phyloP scores from a whole-genome alignment of 805 yeast species.

The Cyberlindnera lachancei region DNA sequence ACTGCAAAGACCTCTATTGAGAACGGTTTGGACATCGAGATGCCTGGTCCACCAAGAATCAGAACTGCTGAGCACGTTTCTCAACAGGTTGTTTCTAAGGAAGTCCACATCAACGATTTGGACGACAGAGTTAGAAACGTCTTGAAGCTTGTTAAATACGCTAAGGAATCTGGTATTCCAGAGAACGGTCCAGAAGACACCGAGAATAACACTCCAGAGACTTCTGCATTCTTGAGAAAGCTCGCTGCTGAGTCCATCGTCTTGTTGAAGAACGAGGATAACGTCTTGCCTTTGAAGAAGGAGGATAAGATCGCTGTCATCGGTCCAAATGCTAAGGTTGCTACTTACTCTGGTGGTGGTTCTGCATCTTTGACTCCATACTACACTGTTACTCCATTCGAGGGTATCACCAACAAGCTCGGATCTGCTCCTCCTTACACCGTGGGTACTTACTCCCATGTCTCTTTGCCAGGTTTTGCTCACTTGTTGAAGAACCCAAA shows the following conservation, averaged over 20 bases:
- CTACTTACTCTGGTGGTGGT: slow-evolving; percentile 55
- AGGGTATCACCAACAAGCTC: slow-evolving; percentile 32
- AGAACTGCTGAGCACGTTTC: slow-evolving; percentile 30
- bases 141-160: slow-evolving; percentile 40
- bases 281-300: slow-evolving; percentile 39
- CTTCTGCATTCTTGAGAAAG: slow-evolving; percentile 34
- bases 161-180: slow-evolving; percentile 30
- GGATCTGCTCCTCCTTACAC: slow-evolving; percentile 23
- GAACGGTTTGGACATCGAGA: slow-evolving; percentile 56
- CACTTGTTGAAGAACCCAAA: slow-evolving; percentile 18
- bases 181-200: slow-evolving; percentile 18
- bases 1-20: slow-evolving; percentile 38
- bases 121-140: slow-evolving; percentile 45
- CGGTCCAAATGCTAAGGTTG: slow-evolving; percentile 49
- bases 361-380: slow-evolving; percentile 46
- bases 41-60: slow-evolving; percentile 58
- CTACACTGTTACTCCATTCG: slow-evolving; percentile 42
- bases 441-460: slow-evolving; percentile 31
- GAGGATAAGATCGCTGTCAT: slow-evolving; percentile 41
- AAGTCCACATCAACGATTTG: slow-evolving; percentile 31
- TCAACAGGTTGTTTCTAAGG: slow-evolving; percentile 36
- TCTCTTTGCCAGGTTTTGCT: slow-evolving; percentile 28
- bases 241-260: slow-evolving; percentile 46
- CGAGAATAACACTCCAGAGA: slow-evolving; percentile 40
- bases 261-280: slow-evolving; percentile 45